Evolutionary conservation across 2,329 filamentous ascomycete species (phyloP).

Genomic region (Aspergillus brasiliensis): DNA sequence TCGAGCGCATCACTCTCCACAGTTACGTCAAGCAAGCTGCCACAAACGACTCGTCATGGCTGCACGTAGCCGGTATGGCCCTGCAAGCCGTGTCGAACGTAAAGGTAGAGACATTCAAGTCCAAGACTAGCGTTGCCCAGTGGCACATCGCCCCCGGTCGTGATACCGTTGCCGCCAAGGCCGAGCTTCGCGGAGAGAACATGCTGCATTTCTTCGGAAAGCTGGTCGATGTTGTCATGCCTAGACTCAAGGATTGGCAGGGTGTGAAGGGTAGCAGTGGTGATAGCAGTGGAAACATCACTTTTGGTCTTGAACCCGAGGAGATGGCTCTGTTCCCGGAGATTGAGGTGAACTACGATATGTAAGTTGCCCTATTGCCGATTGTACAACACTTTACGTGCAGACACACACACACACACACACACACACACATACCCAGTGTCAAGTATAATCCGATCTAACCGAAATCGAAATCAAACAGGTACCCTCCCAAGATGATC

Average conservation of each 20-base stretch:
- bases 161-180: constrained; percentile 71
- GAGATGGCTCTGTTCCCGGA: constrained; percentile 86
- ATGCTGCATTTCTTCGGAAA: constrained; percentile 92
- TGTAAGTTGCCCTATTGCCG: constrained; percentile 58
- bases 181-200: constrained; percentile 73
- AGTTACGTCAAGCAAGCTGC: constrained; percentile 70
- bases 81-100: constrained; percentile 83
- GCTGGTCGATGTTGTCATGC: constrained; percentile 84
- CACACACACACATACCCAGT: too few species aligned
- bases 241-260: constrained; percentile 93
- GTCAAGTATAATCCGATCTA: background rate
- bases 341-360: constrained; percentile 89
- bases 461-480: constrained; percentile 26
- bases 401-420: too few species aligned
- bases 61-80: constrained; percentile 82
- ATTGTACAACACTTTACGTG: too few species aligned
- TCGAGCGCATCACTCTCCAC: constrained; percentile 80
- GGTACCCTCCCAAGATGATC: constrained; percentile 72
- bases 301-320: constrained; percentile 75
- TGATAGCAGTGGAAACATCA: constrained; percentile 84
- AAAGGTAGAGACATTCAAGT: constrained; percentile 68
- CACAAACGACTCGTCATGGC: constrained; percentile 68
- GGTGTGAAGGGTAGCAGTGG: constrained; percentile 77
- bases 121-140: constrained; percentile 69
- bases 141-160: constrained; percentile 75